phyloP scores from a whole-genome alignment of 805 yeast genomes.

The Trichomonascus vanleenenianus region DNA sequence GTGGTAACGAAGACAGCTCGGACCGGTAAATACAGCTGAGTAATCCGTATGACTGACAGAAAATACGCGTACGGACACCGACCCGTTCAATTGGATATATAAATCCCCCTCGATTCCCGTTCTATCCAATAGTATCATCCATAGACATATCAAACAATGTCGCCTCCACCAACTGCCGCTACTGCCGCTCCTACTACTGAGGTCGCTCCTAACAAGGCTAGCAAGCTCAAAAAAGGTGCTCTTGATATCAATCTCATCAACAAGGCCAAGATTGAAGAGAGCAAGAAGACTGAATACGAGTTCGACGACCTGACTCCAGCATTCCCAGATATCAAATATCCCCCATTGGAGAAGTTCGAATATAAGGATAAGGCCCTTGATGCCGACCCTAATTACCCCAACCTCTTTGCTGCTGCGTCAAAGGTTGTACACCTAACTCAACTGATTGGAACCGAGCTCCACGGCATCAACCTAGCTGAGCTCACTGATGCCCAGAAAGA shows the following conservation, averaged over 20 bases:
- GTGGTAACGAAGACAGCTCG: too few species aligned
- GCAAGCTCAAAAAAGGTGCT: neutral
- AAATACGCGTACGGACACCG: too few species aligned
- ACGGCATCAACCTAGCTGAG: constrained; percentile 38
- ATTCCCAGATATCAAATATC: constrained; percentile 29
- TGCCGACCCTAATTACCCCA: constrained; percentile 25
- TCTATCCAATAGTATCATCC: too few species aligned
- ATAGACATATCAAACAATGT: too few species aligned
- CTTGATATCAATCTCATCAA: neutral
- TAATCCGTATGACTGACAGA: too few species aligned
- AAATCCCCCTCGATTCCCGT: too few species aligned
- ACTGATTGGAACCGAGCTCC: constrained; percentile 58
- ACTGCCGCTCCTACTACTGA: neutral
- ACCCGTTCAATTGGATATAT: too few species aligned
- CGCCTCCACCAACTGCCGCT: constrained; percentile 3
- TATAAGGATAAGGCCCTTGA: constrained; percentile 21
- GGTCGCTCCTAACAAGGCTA: neutral
- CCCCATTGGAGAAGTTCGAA: constrained; percentile 20
- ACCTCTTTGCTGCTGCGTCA: constrained; percentile 23
- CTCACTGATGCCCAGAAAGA: constrained; percentile 37
- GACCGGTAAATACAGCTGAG: too few species aligned
- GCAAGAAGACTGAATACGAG: constrained; percentile 16
- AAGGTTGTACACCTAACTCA: constrained; percentile 47
- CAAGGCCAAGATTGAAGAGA: neutral
- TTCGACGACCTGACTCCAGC: constrained; percentile 24